Evolutionary conservation across 2,329 filamentous ascomycete species (phyloP).

Genomic region (Fusarium sulawesiense): DNA sequence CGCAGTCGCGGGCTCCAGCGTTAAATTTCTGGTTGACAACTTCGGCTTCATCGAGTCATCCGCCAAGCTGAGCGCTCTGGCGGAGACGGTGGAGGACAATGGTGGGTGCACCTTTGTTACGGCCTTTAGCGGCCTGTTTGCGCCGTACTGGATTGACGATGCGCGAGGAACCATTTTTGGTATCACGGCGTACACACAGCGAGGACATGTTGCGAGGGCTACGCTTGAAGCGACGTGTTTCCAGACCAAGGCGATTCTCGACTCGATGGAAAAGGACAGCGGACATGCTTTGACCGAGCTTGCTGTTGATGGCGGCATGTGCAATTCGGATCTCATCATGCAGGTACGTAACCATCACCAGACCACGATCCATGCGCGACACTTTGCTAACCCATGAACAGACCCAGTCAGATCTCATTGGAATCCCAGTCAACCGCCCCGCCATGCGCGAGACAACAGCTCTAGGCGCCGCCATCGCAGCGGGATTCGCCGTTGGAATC

Average conservation of each 20-base stretch:
- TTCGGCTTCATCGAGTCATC: constrained; percentile 65
- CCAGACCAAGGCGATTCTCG: constrained; percentile 84
- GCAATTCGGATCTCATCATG: constrained; percentile 83
- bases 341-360: constrained; percentile 56
- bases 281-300: constrained; percentile 77
- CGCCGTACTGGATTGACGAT: constrained; percentile 88
- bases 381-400: constrained; percentile 41
- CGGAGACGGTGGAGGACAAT: constrained; percentile 69
- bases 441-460: constrained; percentile 87
- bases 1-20: constrained; percentile 79
- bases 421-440: constrained; percentile 81
- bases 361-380: neutral
- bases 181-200: constrained; percentile 80
- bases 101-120: constrained; percentile 83
- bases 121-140: constrained; percentile 83
- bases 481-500: constrained; percentile 79
- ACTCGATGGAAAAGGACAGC: constrained; percentile 84
- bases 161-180: constrained; percentile 83
- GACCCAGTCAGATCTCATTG: constrained; percentile 84
- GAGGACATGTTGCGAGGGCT: constrained; percentile 81
- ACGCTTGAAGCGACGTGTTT: constrained; percentile 86
- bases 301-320: constrained; percentile 88
- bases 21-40: constrained; percentile 74
- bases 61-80: constrained; percentile 58
- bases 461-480: constrained; percentile 83